Base-by-base conservation (phyloP, 441 rosid genomes). In the Monsonia emarginata region DNA sequence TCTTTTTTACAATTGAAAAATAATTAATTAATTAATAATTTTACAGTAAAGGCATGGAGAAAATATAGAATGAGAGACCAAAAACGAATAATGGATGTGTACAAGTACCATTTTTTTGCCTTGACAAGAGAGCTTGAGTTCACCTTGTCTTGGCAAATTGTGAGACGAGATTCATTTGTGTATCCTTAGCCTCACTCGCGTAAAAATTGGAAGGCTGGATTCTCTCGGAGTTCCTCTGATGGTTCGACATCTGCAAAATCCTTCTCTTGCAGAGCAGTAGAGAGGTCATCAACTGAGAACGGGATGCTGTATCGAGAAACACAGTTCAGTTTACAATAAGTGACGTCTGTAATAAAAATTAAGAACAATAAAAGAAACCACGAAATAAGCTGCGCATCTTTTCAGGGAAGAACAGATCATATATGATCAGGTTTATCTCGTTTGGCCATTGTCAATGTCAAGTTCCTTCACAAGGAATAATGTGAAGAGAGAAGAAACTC, bases 121-220 rank as follows among this genome's bases (percentile, higher is more conserved):
- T 71, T 68, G 61, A 64, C 65, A 68, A 62, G 27, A 61, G 67
- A 16, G 19, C 54, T 27, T 34, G 30, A 73, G 36, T 34, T 32
- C 38, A 2, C n/a, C n/a, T n/a, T n/a, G 9, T 32, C 38, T 32
- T 11, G 38, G 38, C 9, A 5, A 5, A 5, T 32, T 32, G 38
- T n/a, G n/a, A n/a, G n/a, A n/a, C n/a, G n/a, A n/a, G n/a, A n/a
- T n/a, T n/a, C n/a, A n/a, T n/a, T n/a, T n/a, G n/a, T n/a, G n/a
- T 44, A 52, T 28, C 75, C 65, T 60, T 25, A 61, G 79, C 86
- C 77, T 79, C 57, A 82, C 72, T 86, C 86, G 1, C 83, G 76
- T 78, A 95, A 86, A 84, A 92, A 95, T 73, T 87, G 80, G 77
- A 95, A 92, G 85, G 94, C 90, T 21, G 91, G 89, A 76, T 85